Evolutionary conservation across 768 basidiomycete species (phyloP), one percentile per base, ranked within the genome.

Genomic region (Grammothele lineata): DNA sequence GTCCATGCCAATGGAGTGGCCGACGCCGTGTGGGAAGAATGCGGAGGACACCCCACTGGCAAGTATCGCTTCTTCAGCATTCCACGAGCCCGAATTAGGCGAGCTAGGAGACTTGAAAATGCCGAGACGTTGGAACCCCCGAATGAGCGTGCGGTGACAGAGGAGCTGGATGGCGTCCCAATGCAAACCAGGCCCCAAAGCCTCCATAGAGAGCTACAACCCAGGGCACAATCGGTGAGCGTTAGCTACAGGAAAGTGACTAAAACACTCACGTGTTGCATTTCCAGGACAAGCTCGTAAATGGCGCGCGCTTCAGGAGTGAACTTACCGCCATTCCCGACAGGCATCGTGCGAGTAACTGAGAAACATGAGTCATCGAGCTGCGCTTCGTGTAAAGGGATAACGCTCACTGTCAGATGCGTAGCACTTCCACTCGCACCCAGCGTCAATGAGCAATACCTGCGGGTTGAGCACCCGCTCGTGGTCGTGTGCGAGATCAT

Each of bases 11-110:
- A 97, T 71, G 5, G 87, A 87, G 62, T 97, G 94, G 0, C 92
- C 92, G 32, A 87, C 70, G 3, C 94, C 95, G 60, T 97, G 94
- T 9, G 94, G 94, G 77, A 90, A 97, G 74, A 97, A 97, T 0
- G 91, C 89, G 1, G 83, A 69, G 52, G 83, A 83, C 35, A 89
- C 67, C 0, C 92, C 93, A 4, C 83, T 83, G 15, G 76, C 76
- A 6, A 96, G 71, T 46, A 97, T 82, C 19, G 78, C 79, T 42
- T 81, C 76, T 53, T 80, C 78, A 3, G 78, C 70, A 58, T 80
- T 83, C 77, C 74, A 75, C 0, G 73, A 77, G 25, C 77, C 77
- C 3, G 73, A 75, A 27, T 66, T 66, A 9, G 70, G 69, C 2
- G 72, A 71, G 17, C 69, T 55, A 15, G 78, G 78, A 0, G 70